A percentile compares a stretch with the other conserved stretches of the same genome.
These are phyloP conservation scores for Tremellales sp. DNA, from an alignment of 1,284 basidiomycete genomes.

Conservation along the genomic window DNA sequence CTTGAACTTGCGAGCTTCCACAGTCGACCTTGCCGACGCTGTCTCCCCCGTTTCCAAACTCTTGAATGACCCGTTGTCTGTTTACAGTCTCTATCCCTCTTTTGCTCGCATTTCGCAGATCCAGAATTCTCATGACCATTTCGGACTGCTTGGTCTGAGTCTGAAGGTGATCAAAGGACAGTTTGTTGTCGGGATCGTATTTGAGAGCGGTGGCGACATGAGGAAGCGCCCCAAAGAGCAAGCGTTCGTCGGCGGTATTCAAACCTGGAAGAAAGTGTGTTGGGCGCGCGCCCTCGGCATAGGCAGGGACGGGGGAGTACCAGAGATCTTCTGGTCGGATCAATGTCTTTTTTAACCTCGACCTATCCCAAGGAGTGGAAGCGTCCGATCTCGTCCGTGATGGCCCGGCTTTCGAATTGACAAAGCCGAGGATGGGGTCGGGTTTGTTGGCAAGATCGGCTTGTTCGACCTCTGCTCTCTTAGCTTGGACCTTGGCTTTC, in stretches of 20 bases:
- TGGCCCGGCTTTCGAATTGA: slow-evolving; percentile 11
- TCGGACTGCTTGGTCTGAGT: slow-evolving; percentile 61
- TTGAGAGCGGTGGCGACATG: slow-evolving; percentile 30
- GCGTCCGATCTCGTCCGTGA: background rate
- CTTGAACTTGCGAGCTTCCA: slow-evolving; percentile 82
- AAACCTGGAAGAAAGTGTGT: slow-evolving; percentile 33
- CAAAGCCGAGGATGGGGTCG: slow-evolving; percentile 26
- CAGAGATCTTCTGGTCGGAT: slow-evolving; percentile 23
- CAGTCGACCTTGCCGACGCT: slow-evolving; percentile 58
- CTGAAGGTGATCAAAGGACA: background rate
- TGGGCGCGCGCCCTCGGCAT: slow-evolving; percentile 31
- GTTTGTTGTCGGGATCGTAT: slow-evolving; percentile 10
- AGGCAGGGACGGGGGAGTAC: slow-evolving; percentile 37
- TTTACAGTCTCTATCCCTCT: slow-evolving; percentile 82
- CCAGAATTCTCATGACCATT: slow-evolving; percentile 66
- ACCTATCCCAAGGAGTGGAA: slow-evolving; percentile 24
- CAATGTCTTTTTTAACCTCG: slow-evolving; percentile 21
- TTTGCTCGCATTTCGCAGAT: slow-evolving; percentile 82
- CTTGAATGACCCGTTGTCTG: slow-evolving; percentile 68
- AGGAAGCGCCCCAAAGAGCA: slow-evolving; percentile 45
- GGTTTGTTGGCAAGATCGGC: background rate
- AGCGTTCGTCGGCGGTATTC: slow-evolving; percentile 27
- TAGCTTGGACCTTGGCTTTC: slow-evolving; percentile 25
- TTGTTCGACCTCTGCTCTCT: slow-evolving; percentile 8
- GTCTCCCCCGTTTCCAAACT: slow-evolving; percentile 60